Evolutionary conservation across 768 basidiomycete species (phyloP), one percentile per base, ranked within the genome.

Genomic region (Mycena galopus): DNA sequence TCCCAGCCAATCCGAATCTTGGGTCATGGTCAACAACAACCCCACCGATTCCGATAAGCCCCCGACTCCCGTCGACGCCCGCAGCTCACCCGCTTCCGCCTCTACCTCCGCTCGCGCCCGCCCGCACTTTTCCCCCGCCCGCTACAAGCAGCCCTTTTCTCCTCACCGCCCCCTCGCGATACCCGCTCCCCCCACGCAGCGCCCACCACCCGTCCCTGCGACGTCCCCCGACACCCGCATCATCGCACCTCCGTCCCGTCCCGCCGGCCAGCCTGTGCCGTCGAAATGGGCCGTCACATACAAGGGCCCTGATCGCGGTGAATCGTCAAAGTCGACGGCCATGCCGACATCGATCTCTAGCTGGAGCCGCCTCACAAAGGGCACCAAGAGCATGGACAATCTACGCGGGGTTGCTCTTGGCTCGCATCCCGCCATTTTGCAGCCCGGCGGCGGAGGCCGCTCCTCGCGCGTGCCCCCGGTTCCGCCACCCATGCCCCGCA

Each of bases 361-460:
- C 44, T 82, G 79, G 71, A 73, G 67, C 67, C 81, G 82, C 56
- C 76, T 82, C 57, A 69, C 79, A 56, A 84, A 83, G 70, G 81
- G 78, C 74, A 78, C 88, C n/a, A 91, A 90, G 80, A 92, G 90
- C 75, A 88, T 91, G 86, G 87, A 87, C 72, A 88, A 89, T 71
- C 82, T 90, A 56, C 83, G 85, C 55, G 82, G 80, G 56, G 73
- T 74, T 23, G 79, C 78, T 35, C 80, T 78, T 21, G 72, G 55
- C 44, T 75, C 76, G 53, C 83, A 84, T 69, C 83, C 84, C 8
- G 50, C 78, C 12, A 83, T 69, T 47, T 73, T 85, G 25, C 81
- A 81, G 75, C 80, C 85, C 62, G 84, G 82, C 55, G 78, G 67
- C 23, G 75, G n/a, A n/a, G n/a, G 63, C 21, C 81, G 84, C 44